phyloP scores from a whole-genome alignment of 768 basidiomycete genomes.

The Goffeauzyma gilvescens region DNA sequence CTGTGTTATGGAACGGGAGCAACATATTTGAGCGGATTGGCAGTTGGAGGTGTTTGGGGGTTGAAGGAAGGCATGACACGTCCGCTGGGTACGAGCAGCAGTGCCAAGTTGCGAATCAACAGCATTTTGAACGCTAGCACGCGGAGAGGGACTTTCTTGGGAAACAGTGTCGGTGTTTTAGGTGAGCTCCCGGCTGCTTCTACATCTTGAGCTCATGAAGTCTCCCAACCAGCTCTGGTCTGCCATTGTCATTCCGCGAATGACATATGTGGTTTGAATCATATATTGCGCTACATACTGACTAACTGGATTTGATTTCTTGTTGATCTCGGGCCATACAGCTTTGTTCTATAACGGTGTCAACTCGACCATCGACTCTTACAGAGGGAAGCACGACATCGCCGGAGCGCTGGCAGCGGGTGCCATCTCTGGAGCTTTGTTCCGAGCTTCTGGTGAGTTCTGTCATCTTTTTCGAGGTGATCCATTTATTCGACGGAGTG shows the following conservation, averaged over 20 bases:
- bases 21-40: constrained; percentile 90
- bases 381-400: constrained; percentile 78
- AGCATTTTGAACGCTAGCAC: constrained; percentile 92
- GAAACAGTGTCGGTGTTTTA: constrained; percentile 92
- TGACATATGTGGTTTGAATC: neutral
- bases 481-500: constrained; percentile 24
- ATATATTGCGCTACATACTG: too few species aligned
- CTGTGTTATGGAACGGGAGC: constrained; percentile 97
- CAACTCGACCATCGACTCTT: constrained; percentile 78
- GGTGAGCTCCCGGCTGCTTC: constrained; percentile 43
- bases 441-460: constrained; percentile 75
- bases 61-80: constrained; percentile 78
- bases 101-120: constrained; percentile 65
- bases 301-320: neutral
- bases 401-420: constrained; percentile 83
- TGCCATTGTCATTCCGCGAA: neutral
- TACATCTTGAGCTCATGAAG: constrained; percentile 11
- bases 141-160: constrained; percentile 87
- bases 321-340: constrained; percentile 29
- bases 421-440: constrained; percentile 70
- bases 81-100: constrained; percentile 35
- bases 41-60: constrained; percentile 88
- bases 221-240: constrained; percentile 8
- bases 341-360: constrained; percentile 90
- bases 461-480: constrained; percentile 14